A percentile compares a stretch with the other conserved stretches of the same genome.
Evolutionary conservation across 23 red algal genomes (phyloP).

Genomic region (Rhodosorus marinus): DNA sequence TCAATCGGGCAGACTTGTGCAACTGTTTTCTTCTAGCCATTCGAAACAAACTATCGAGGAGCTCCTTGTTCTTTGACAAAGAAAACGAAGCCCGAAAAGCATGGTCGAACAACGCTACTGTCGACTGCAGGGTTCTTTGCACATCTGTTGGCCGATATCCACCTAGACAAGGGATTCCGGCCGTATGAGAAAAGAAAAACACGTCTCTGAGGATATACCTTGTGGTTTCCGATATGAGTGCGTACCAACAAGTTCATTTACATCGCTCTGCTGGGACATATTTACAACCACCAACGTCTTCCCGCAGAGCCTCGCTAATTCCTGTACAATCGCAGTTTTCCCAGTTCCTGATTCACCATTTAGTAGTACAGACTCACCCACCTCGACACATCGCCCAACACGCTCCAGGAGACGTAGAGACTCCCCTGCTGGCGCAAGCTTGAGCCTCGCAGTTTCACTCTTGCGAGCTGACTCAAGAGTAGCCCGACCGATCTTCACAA

Average conservation of each 20-base stretch:
- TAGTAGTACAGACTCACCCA: conserved; percentile 56
- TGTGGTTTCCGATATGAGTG: too few species aligned
- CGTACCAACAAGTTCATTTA: conserved; percentile 64
- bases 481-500: not conserved
- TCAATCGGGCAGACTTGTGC: too few species aligned
- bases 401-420: conserved; percentile 40
- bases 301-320: conserved; percentile 27
- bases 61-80: too few species aligned
- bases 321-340: conserved; percentile 67
- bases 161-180: too few species aligned
- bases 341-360: conserved; percentile 77
- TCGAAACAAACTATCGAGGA: too few species aligned
- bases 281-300: conserved; percentile 69
- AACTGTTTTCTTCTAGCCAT: too few species aligned
- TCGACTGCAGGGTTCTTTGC: too few species aligned
- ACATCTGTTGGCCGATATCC: too few species aligned
- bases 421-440: conserved; percentile 20
- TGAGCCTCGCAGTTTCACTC: not conserved
- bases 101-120: too few species aligned
- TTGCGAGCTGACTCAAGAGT: not conserved
- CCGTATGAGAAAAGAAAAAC: too few species aligned
- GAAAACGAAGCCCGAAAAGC: too few species aligned
- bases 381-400: conserved; percentile 19
- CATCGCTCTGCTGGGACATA: conserved; percentile 75
- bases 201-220: too few species aligned